Evolutionary conservation across 352 stramenopile genomes (phyloP).

Genomic region (Pythium insidiosum): DNA sequence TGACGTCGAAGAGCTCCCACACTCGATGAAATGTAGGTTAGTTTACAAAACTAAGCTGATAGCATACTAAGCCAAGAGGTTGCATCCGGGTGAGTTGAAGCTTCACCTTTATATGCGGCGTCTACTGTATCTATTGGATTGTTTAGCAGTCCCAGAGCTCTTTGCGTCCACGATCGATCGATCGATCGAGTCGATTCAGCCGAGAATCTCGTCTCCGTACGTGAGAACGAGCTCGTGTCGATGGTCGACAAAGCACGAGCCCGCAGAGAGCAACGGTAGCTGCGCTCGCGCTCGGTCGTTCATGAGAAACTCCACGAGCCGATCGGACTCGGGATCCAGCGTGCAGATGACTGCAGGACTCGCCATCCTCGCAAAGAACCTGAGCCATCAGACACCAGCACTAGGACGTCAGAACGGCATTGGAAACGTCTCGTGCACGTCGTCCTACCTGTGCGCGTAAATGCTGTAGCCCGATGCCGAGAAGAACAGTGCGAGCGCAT

Average conservation of each 20-base stretch:
- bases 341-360: conserved; percentile 56
- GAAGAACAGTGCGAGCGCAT: conserved; percentile 53
- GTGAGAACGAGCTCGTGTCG: conserved; percentile 63
- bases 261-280: conserved; percentile 56
- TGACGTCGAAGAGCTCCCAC: too few relatives aligned
- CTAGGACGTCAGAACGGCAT: too few relatives aligned
- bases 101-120: too few relatives aligned
- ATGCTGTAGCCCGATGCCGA: conserved; percentile 73
- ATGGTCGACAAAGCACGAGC: conserved; percentile 52
- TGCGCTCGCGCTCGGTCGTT: conserved; percentile 47
- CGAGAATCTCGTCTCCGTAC: conserved; percentile 58
- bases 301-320: conserved; percentile 50
- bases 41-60: too few relatives aligned
- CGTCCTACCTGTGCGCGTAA: conserved; percentile 60
- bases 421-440: background rate
- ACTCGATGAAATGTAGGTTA: too few relatives aligned
- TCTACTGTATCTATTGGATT: too few relatives aligned
- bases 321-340: conserved; percentile 19
- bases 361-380: conserved; percentile 56
- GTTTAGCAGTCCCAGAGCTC: too few relatives aligned
- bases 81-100: too few relatives aligned
- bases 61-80: too few relatives aligned
- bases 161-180: too few relatives aligned
- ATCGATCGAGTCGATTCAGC: too few relatives aligned
- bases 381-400: too few relatives aligned